Conservation (phyloP, 1,284 basidiomycete species). For the Leucoagaricus sp. region DNA sequence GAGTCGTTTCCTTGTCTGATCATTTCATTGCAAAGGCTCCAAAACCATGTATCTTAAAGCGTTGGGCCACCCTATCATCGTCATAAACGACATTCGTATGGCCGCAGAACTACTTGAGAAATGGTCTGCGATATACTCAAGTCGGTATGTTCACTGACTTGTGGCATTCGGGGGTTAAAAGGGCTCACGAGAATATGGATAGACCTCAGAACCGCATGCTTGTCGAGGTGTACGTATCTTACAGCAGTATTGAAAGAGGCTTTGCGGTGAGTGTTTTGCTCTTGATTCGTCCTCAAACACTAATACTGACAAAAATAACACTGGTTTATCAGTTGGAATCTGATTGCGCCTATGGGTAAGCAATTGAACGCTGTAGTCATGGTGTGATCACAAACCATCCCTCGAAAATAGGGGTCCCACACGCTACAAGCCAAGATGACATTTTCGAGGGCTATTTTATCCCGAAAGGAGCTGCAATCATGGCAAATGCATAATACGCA, state of each 20-base stretch:
- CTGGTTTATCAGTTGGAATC: constrained; percentile 15
- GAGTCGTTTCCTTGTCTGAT: background rate
- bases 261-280: constrained; percentile 17
- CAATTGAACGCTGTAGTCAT: background rate
- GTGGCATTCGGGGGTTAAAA: background rate
- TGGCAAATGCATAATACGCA: constrained; percentile 27
- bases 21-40: background rate
- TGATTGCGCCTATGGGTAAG: background rate
- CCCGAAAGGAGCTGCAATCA: constrained; percentile 26
- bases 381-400: background rate
- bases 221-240: constrained; percentile 18
- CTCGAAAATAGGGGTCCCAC: constrained; percentile 25
- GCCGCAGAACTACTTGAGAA: constrained; percentile 13
- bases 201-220: background rate
- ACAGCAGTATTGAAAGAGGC: constrained; percentile 18
- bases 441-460: constrained; percentile 24
- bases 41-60: constrained; percentile 11
- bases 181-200: too few relatives aligned
- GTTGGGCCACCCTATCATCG: constrained; percentile 10
- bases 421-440: constrained; percentile 25
- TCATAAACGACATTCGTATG: constrained; percentile 7
- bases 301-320: background rate
- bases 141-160: background rate
- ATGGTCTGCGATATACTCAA: constrained; percentile 5
- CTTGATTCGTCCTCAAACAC: background rate